Base-by-base conservation (phyloP, 441 rosid genomes). In the Gossypium schwendimanii region DNA sequence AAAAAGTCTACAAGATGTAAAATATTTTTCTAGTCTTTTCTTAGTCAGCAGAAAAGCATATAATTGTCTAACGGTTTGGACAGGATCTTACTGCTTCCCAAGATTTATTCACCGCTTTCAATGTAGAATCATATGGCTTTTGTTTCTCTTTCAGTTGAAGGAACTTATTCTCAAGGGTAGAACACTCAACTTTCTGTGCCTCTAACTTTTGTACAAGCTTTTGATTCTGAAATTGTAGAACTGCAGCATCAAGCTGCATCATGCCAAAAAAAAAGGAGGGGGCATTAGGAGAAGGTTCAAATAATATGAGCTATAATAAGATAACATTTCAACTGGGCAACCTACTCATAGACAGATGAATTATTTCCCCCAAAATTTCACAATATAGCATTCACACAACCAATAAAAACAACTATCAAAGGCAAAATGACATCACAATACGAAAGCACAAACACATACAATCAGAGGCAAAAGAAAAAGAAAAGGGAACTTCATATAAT, bases 191-290 rank as follows among this genome's bases (percentile, higher is more conserved):
- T 85, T 92, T 91, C 80, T 90, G 97, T 59, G 88, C 87, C 83
- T 93, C 99, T 79, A 93, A 68, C 75, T 88, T 92, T 77, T 93
- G 93, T 41, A 87, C 75, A 64, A 96, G 90, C 92, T 96, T 89
- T 62, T 89, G 91, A 79, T 96, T 96, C 80, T 93, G 92, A 80
- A 78, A 91, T 77, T 90, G 97, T 80, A 93, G 87, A 70, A 96
- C 97, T 31, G 89, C 83, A 26, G 92, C 73, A 84, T 87, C 91
- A 80, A 84, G 90, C 99, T 96, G 83, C 77, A 82, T 52, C 59
- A 82, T 59, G 26, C 62, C 39, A 73, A 61, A 3, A 24, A 50
- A 18, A 52, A 53, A 2, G 5, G 61, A 71, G 66, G 50, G 50
- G 36, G 63, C 63, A 76, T 67, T 26, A 26, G 71, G 18, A 71